Percentiles rank a stretch among this genome's conserved stretches.
Conservation (phyloP, 345 rosid genomes). For the Lumnitzera littorea region DNA sequence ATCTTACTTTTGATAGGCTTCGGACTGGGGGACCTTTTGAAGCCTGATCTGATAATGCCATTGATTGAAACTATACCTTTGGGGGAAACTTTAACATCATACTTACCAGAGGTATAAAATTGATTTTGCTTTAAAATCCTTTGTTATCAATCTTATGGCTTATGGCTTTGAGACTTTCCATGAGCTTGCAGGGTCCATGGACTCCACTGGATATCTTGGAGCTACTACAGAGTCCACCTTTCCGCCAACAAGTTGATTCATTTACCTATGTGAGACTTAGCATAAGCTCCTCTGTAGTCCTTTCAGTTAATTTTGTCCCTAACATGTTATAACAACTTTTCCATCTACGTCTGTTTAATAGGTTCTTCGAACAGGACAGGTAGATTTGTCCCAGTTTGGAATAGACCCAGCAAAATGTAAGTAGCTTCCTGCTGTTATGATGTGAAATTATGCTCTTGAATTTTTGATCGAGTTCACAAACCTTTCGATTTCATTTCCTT, state of each 20-base stretch:
- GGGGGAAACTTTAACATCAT: slow-evolving; percentile 56
- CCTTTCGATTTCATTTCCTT: neutral
- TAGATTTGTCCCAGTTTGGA: slow-evolving; percentile 91
- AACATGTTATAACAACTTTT: neutral
- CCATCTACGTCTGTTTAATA: slow-evolving; percentile 17
- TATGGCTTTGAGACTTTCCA: slow-evolving; percentile 8
- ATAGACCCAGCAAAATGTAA: slow-evolving; percentile 85
- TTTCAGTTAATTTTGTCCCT: slow-evolving; percentile 1
- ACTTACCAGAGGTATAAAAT: slow-evolving; percentile 76
- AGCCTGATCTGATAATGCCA: slow-evolving; percentile 88
- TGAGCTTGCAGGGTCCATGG: slow-evolving; percentile 60
- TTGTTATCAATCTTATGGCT: neutral
- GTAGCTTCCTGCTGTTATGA: slow-evolving; percentile 15
- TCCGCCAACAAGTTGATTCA: slow-evolving; percentile 96
- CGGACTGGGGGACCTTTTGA: slow-evolving; percentile 79
- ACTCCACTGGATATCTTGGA: slow-evolving; percentile 72
- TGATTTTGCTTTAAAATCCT: slow-evolving; percentile 6
- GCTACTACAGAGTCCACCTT: slow-evolving; percentile 86
- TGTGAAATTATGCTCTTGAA: no score
- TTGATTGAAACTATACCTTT: slow-evolving; percentile 61
- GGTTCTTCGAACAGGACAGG: slow-evolving; percentile 96
- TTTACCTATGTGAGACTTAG: slow-evolving; percentile 67
- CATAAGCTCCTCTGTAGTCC: neutral
- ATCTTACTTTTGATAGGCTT: slow-evolving; percentile 36
- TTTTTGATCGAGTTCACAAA: no score